Conservation (phyloP, 2,329 filamentous ascomycete genomes). For the Sporothrix brasiliensis region DNA sequence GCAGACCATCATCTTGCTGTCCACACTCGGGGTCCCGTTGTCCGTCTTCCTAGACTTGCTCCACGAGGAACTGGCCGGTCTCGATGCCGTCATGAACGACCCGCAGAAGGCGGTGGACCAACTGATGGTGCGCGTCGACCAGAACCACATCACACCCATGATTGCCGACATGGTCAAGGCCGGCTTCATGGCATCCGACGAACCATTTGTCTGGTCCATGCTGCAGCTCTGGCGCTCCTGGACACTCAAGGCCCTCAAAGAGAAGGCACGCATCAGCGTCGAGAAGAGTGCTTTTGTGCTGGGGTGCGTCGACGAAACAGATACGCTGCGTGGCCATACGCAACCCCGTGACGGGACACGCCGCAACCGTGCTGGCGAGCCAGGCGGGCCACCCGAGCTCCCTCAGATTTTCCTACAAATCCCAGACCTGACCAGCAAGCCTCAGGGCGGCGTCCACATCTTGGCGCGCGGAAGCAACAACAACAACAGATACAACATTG, state of each 20-base stretch:
- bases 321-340: constrained; percentile 70
- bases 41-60: constrained; percentile 69
- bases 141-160: constrained; percentile 75
- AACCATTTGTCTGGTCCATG: constrained; percentile 81
- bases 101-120: constrained; percentile 66
- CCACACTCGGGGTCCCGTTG: constrained; percentile 71
- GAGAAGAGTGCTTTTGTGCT: constrained; percentile 84
- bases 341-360: constrained; percentile 43
- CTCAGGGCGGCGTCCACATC: constrained; percentile 48
- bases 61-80: constrained; percentile 65
- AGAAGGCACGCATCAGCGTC: constrained; percentile 84
- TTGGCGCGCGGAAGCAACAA: constrained; percentile 13
- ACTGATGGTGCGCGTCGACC: constrained; percentile 76
- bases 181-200: constrained; percentile 72
- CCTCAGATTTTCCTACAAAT: constrained; percentile 92
- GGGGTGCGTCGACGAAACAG: constrained; percentile 85
- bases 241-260: constrained; percentile 86
- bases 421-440: constrained; percentile 48
- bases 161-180: constrained; percentile 76
- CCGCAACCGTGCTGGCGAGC: constrained; percentile 44
- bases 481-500: not conserved
- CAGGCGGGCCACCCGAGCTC: constrained; percentile 56
- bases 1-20: constrained; percentile 86
- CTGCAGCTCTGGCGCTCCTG: constrained; percentile 84
- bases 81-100: constrained; percentile 70